Conservation (phyloP, 176 grass and related monocot genomes). For the Metroxylon sagu region DNA sequence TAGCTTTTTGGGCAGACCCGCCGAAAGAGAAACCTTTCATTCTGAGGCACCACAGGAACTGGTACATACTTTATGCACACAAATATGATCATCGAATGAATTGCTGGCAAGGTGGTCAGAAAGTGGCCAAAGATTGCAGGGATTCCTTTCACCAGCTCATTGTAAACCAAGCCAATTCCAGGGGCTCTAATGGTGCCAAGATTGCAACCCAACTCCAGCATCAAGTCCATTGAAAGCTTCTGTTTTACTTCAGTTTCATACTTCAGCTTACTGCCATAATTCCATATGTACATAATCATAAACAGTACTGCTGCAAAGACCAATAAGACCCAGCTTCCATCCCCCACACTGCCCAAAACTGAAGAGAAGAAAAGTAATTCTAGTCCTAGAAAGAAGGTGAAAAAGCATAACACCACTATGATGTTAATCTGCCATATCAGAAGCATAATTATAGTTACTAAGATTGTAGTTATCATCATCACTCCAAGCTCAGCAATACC, state of each 20-base stretch:
- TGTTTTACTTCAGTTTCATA: slow-evolving; percentile 97
- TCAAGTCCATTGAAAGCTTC: slow-evolving; percentile 83
- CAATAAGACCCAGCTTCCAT: slow-evolving; percentile 95
- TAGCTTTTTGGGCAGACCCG: slow-evolving; percentile 86
- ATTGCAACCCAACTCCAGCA: slow-evolving; percentile 75
- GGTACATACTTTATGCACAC: slow-evolving; percentile 98
- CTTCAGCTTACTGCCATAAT: slow-evolving; percentile 91
- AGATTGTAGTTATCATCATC: slow-evolving; percentile 92
- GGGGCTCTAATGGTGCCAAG: slow-evolving; percentile 89
- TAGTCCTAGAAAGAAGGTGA: slow-evolving; percentile 62
- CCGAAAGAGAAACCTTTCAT: slow-evolving; percentile 92
- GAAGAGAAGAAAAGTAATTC: slow-evolving; percentile 96
- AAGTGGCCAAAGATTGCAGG: slow-evolving; percentile 95
- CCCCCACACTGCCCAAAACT: slow-evolving; percentile 58
- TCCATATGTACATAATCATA: slow-evolving; percentile 90
- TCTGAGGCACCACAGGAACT: slow-evolving; percentile 88
- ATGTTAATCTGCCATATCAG: slow-evolving; percentile 99
- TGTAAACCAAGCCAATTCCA: slow-evolving; percentile 93
- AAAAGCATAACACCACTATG: slow-evolving; percentile 69
- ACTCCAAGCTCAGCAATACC: slow-evolving; percentile 92
- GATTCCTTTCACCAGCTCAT: slow-evolving; percentile 88
- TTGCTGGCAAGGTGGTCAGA: slow-evolving; percentile 83
- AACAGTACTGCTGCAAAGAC: slow-evolving; percentile 76
- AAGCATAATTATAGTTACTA: slow-evolving; percentile 98
- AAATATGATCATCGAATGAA: slow-evolving; percentile 98